A percentile compares a stretch with the other conserved stretches of the same genome.
Conservation (phyloP, 2,329 filamentous ascomycete species). For the Aspergillus costaricaensis region DNA sequence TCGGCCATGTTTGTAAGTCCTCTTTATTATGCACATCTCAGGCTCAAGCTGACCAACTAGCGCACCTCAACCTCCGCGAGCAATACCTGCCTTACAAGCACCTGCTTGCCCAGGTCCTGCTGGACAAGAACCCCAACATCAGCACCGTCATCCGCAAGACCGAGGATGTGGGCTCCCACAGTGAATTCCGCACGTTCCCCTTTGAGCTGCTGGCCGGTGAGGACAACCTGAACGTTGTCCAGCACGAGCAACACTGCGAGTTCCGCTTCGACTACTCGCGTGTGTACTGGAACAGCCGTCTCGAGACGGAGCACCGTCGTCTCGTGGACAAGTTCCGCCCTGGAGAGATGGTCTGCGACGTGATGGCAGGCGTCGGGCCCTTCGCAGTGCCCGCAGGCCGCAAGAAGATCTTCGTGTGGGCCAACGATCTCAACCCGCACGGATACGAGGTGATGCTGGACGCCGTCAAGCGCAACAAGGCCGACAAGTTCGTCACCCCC, state of each 20-base stretch:
- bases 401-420: conserved; percentile 89
- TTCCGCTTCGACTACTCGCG: conserved; percentile 94
- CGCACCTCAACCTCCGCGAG: conserved; percentile 86
- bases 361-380: conserved; percentile 96
- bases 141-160: conserved; percentile 95
- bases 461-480: conserved; percentile 78
- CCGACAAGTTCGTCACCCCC: conserved; percentile 69
- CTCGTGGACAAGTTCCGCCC: conserved; percentile 74
- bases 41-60: conserved; percentile 45
- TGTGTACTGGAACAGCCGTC: conserved; percentile 96
- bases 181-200: conserved; percentile 84
- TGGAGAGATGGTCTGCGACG: conserved; percentile 89
- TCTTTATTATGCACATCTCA: conserved; percentile 2
- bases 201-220: conserved; percentile 87
- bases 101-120: conserved; percentile 78
- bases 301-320: conserved; percentile 85
- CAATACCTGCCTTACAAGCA: conserved; percentile 83
- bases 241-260: conserved; percentile 78
- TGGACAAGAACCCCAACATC: conserved; percentile 84
- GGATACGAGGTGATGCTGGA: conserved; percentile 72
- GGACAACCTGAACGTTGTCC: conserved; percentile 79
- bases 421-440: conserved; percentile 94
- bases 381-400: conserved; percentile 92
- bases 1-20: conserved; percentile 76
- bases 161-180: conserved; percentile 81